A percentile compares a stretch with the other conserved stretches of the same genome.
phyloP scores from a whole-genome alignment of 441 rosid genomes.

The Raphanus hybrid region DNA sequence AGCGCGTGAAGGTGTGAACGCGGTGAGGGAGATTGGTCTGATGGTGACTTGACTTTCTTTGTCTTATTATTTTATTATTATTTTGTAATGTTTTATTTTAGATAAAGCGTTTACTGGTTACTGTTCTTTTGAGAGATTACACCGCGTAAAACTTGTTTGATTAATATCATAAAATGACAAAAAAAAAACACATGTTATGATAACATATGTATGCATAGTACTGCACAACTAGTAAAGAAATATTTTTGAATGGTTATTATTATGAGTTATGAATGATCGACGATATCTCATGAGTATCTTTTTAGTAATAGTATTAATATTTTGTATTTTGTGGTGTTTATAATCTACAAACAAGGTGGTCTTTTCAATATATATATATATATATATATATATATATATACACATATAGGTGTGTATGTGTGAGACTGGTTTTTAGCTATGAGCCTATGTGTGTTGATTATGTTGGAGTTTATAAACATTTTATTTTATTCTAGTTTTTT shows the following conservation, averaged over 20 bases:
- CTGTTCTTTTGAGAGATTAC: slow-evolving; percentile 36
- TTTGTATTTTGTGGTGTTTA: no score
- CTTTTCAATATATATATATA: no score
- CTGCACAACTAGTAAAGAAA: no score
- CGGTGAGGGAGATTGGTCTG: slow-evolving; percentile 45
- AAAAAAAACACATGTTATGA: slow-evolving; percentile 23
- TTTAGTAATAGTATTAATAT: no score
- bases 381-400: no score
- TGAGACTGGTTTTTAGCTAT: not conserved
- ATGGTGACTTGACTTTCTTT: slow-evolving; percentile 54
- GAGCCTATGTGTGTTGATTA: not conserved
- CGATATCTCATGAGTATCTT: no score
- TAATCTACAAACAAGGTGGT: no score
- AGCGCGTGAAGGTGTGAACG: slow-evolving; percentile 71
- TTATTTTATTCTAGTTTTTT: not conserved
- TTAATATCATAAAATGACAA: slow-evolving; percentile 1
- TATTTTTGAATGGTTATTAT: no score
- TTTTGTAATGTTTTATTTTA: not conserved
- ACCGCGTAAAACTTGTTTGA: slow-evolving; percentile 44
- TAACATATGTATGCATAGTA: not conserved
- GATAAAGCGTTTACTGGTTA: slow-evolving; percentile 36
- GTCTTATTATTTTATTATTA: slow-evolving; percentile 19
- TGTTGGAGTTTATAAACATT: not conserved
- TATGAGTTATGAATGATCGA: no score
- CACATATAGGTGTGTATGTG: no score